Evolutionary conservation across 805 yeast genomes (phyloP).

Genomic region (Kluyveromyces dobzhanskii): DNA sequence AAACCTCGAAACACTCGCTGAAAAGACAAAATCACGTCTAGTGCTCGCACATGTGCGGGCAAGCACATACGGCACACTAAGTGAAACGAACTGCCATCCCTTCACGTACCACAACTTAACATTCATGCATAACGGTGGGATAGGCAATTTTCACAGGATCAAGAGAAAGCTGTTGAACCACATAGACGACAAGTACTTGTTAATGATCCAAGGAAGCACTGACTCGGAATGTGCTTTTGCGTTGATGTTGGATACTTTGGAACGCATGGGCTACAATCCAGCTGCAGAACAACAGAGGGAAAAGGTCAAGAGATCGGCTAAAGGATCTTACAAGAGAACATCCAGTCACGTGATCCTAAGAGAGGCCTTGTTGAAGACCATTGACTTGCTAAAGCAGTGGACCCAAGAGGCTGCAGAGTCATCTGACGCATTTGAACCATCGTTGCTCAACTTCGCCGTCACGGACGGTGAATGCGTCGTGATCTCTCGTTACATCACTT

Average conservation of each 20-base stretch:
- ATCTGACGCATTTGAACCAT: conserved; percentile 52
- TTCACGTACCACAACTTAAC: conserved; percentile 78
- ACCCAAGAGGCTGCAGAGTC: conserved; percentile 45
- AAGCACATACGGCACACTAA: conserved; percentile 85
- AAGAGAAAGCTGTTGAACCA: conserved; percentile 67
- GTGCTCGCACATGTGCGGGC: conserved; percentile 97
- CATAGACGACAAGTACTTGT: conserved; percentile 71
- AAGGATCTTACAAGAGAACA: conserved; percentile 15
- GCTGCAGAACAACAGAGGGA: conserved; percentile 26
- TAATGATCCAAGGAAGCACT: conserved; percentile 83
- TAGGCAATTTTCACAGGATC: conserved; percentile 62
- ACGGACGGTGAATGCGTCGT: conserved; percentile 88
- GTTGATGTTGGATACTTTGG: conserved; percentile 67
- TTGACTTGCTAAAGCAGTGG: conserved; percentile 73
- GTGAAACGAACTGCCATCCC: conserved; percentile 97
- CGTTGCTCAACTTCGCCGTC: conserved; percentile 85
- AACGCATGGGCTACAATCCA: conserved; percentile 71
- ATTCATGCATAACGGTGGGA: conserved; percentile 97
- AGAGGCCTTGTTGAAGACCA: conserved; percentile 62
- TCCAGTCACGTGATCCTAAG: conserved; percentile 53
- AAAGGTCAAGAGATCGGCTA: background rate
- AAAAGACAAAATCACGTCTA: conserved; percentile 73
- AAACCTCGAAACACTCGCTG: conserved; percentile 77
- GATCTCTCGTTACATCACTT: conserved; percentile 80
- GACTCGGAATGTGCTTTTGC: conserved; percentile 97